phyloP scores from a whole-genome alignment of 1,284 basidiomycete species.

The Sporisorium iseilematis-ciliati region DNA sequence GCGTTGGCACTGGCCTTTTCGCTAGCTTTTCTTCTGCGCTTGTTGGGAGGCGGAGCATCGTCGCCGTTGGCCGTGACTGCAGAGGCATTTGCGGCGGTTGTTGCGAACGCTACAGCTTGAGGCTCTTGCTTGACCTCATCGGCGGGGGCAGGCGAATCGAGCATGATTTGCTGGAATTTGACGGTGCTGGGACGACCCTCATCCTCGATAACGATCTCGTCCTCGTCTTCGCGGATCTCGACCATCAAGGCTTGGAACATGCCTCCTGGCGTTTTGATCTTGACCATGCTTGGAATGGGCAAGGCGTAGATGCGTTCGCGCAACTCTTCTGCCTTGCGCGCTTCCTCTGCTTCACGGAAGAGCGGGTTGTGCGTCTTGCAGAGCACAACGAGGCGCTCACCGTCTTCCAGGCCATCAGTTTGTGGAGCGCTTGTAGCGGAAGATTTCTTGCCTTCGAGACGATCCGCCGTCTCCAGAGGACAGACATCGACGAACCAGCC shows the following conservation, averaged over 20 bases:
- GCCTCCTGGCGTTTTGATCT: constrained; percentile 53
- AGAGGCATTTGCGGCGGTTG: not conserved
- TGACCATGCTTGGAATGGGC: constrained; percentile 35
- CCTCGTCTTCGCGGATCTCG: constrained; percentile 38
- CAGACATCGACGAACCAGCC: constrained; percentile 66
- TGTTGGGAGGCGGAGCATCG: constrained; percentile 15
- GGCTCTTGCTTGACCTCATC: constrained; percentile 26
- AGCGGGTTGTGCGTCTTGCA: constrained; percentile 67
- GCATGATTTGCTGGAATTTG: constrained; percentile 49
- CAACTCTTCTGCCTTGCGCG: constrained; percentile 45
- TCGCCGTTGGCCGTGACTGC: not conserved
- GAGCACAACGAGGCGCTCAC: constrained; percentile 64
- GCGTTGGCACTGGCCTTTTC: constrained; percentile 32
- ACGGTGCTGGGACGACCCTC: constrained; percentile 45
- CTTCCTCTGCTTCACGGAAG: constrained; percentile 50
- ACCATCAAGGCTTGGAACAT: constrained; percentile 53
- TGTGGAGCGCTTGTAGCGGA: constrained; percentile 7
- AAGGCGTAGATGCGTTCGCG: constrained; percentile 45
- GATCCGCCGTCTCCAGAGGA: constrained; percentile 51
- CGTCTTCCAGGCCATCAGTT: constrained; percentile 20
- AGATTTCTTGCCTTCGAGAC: constrained; percentile 56
- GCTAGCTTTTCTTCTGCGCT: constrained; percentile 38
- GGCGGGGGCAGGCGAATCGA: constrained; percentile 15
- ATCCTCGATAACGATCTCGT: constrained; percentile 53
- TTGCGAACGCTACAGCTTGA: not conserved